Evolutionary conservation across 1,139 yeast genomes (phyloP), one percentile per base, ranked within the genome.

Genomic region (Zygosaccharomyces pseudobailii): DNA sequence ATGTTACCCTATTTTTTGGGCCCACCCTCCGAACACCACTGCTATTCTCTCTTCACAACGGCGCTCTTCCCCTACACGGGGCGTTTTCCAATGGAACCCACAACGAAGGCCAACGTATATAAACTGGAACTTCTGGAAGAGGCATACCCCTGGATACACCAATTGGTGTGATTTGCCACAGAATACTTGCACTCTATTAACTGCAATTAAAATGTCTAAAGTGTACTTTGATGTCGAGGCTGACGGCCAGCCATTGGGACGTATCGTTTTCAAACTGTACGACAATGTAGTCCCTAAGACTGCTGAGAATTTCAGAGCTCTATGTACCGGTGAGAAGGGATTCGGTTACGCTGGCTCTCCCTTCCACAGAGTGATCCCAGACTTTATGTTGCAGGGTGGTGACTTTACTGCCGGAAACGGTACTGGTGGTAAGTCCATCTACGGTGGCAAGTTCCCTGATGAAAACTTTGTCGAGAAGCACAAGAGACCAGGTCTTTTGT

Each of bases 361-460:
- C 62, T 92, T 92, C 96, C 98, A 92, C 90, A 84, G 98, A 77
- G 96, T 92, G 62, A 92, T 92, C 67, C 97, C 97, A 63, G 84
- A 87, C 68, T 92, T 92, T 82, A 92, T 92, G 98, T 79, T 90
- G 71, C 98, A 92, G 78, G 97, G 97, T 75, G 98, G 98, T 82
- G 97, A 89, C 74, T 87, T 89, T 83, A 89, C 92, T 73, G 76
- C 81, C 70, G 87, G 87, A 70, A 84, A 86, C 76, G 97, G 98
- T 73, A 87, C 95, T 64, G 98, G 97, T 73, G 98, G 98, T 73
- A 89, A 89, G 79, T 88, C 97, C 63, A 92, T 92, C 82, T 92
- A 92, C 80, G 97, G 97, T 69, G 84, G 80, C 66, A 85, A 84
- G 76, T 92, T 92, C 74, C 84, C 94, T 55, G 97, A 92, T 69